Evolutionary conservation across 371 early-diverging fungal species (phyloP).

Genomic region (Actinomortierella wolfii): DNA sequence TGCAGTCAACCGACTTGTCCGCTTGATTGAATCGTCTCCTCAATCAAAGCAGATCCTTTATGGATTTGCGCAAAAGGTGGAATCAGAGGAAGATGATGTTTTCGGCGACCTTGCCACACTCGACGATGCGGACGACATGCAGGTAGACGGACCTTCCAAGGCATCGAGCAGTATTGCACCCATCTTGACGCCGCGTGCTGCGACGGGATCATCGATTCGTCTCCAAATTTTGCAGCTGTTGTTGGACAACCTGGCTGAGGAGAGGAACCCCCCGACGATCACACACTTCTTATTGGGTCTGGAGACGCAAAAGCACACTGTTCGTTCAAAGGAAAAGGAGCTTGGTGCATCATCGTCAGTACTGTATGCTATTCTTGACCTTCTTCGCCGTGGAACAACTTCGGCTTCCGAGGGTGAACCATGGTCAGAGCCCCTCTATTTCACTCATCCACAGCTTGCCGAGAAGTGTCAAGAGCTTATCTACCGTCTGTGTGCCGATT

Average conservation of each 20-base stretch:
- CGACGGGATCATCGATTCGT: constrained; percentile 59
- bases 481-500: constrained; percentile 76
- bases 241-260: constrained; percentile 58
- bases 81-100: constrained; percentile 50
- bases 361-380: constrained; percentile 71
- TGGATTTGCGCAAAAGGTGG: constrained; percentile 80
- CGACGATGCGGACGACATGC: constrained; percentile 13
- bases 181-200: constrained; percentile 17
- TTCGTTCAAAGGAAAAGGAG: constrained; percentile 49
- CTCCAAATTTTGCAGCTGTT: constrained; percentile 76
- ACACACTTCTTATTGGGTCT: constrained; percentile 90
- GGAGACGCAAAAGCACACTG: constrained; percentile 50
- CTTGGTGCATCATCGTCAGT: constrained; percentile 53
- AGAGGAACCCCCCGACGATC: constrained; percentile 65
- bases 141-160: constrained; percentile 15
- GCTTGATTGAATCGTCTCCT: constrained; percentile 63
- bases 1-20: constrained; percentile 71
- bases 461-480: constrained; percentile 88
- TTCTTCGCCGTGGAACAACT: constrained; percentile 60
- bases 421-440: constrained; percentile 53
- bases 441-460: constrained; percentile 78
- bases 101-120: constrained; percentile 18
- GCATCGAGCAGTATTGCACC: constrained; percentile 15
- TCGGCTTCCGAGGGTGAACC: constrained; percentile 17
- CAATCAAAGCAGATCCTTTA: constrained; percentile 71